A percentile compares a stretch with the other conserved stretches of the same genome.
These are phyloP conservation scores for Ophiocordyceps camponoti-saundersi DNA, from an alignment of 2,329 filamentous ascomycete genomes.

Conservation along the genomic window DNA sequence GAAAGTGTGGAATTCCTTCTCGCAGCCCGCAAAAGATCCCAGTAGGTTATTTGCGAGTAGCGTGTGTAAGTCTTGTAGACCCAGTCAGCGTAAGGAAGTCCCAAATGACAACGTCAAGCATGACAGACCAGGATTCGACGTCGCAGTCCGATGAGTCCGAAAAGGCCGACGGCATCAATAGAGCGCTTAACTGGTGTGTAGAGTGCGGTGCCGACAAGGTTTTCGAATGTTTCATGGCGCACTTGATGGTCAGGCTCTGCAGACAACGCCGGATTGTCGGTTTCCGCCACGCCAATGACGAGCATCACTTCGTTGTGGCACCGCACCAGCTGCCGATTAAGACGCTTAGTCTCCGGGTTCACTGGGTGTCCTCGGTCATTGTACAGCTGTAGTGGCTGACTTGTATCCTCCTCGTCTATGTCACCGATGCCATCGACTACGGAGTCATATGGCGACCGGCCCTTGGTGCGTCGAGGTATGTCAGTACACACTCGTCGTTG, in stretches of 20 bases:
- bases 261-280: constrained; percentile 26
- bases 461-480: constrained; percentile 18
- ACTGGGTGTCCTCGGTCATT: constrained; percentile 38
- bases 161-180: constrained; percentile 25
- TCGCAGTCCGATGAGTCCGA: constrained; percentile 34
- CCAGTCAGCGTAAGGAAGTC: constrained; percentile 3
- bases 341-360: constrained; percentile 34
- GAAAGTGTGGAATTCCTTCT: constrained; percentile 13
- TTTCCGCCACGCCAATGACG: constrained; percentile 44
- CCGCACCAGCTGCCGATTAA: constrained; percentile 39
- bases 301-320: constrained; percentile 48
- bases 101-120: not conserved
- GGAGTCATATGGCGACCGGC: constrained; percentile 43
- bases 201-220: constrained; percentile 24
- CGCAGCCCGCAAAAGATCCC: constrained; percentile 18
- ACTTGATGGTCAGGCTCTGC: constrained; percentile 22
- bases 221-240: constrained; percentile 29
- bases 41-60: constrained; percentile 31
- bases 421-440: constrained; percentile 36
- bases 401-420: constrained; percentile 23
- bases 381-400: constrained; percentile 29
- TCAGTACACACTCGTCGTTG: not conserved
- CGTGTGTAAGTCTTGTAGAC: constrained; percentile 29
- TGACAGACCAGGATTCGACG: constrained; percentile 33
- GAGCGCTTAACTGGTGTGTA: constrained; percentile 14